Percentiles rank a stretch among this genome's conserved stretches.
Evolutionary conservation across 768 basidiomycete genomes (phyloP).

Genomic region (Amylocystis lapponica): DNA sequence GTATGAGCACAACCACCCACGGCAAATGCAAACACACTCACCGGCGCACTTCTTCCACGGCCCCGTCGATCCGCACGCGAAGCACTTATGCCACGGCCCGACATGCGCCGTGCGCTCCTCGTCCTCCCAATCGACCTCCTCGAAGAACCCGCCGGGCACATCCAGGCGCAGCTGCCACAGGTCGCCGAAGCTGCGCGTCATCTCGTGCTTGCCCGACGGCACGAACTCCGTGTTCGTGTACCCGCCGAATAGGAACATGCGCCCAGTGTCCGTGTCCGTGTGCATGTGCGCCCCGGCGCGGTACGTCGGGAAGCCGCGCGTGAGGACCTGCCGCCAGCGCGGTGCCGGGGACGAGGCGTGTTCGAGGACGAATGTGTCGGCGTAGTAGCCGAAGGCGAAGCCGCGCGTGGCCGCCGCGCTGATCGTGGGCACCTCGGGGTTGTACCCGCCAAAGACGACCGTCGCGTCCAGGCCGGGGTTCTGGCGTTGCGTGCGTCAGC

Average conservation of each 20-base stretch:
- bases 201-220: slow-evolving; percentile 20
- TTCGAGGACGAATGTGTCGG: slow-evolving; percentile 34
- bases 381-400: slow-evolving; percentile 34
- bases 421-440: slow-evolving; percentile 19
- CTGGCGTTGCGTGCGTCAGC: too few relatives aligned
- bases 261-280: slow-evolving; percentile 31
- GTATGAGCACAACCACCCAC: not conserved
- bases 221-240: slow-evolving; percentile 36
- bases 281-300: slow-evolving; percentile 30
- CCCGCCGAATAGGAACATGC: slow-evolving; percentile 34
- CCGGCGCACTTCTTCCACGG: slow-evolving; percentile 37
- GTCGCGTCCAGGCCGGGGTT: slow-evolving; percentile 30
- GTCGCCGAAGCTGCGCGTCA: slow-evolving; percentile 30
- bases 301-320: slow-evolving; percentile 38
- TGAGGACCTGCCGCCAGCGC: slow-evolving; percentile 34
- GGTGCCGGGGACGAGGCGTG: slow-evolving; percentile 9
- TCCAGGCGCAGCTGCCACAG: slow-evolving; percentile 36
- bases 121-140: slow-evolving; percentile 31
- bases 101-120: slow-evolving; percentile 31
- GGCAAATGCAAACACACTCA: slow-evolving; percentile 5
- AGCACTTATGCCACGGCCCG: slow-evolving; percentile 39
- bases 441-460: slow-evolving; percentile 37
- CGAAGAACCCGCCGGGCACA: slow-evolving; percentile 30
- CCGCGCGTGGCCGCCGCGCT: not conserved
- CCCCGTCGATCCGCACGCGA: slow-evolving; percentile 31